Base-by-base conservation (phyloP, 2,329 filamentous ascomycete genomes). In the Aspergillus sp. region DNA sequence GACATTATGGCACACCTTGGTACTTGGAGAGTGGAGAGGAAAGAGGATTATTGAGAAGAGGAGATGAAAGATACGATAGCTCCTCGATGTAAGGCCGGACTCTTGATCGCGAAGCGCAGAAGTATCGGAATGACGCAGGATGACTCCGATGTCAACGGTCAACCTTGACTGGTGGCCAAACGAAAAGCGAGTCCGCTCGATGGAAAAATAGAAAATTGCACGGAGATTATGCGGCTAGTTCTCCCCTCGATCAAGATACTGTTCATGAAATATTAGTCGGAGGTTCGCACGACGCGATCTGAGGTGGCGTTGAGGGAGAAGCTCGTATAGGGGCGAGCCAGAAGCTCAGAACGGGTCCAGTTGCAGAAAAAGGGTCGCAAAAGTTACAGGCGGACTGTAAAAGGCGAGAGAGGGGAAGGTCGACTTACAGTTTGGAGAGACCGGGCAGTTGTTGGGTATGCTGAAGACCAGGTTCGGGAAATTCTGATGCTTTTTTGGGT, bases 1-100 rank as follows among this genome's bases (percentile, higher is more conserved):
- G 78, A 79, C 77, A 80, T 80, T 59, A 58, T 70, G 57, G 39
- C 55, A 45, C 42, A 32, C 22, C 54, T 34, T 26, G 22, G 5
- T 48, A 18, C 26, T 30, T 44, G 24, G 15, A 20, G 53, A 55
- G 60, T 44, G 49, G 53, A 58, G 57, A 58, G 48, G 38, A 24
- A 47, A 32, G 22, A 26, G 41, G 13, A 36, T 24, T 44, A 47
- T 32, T 22, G 47, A 42, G 11, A 49, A 30, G 1, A 17, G 38
- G 39, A 54, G 38, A 9, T 13, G 22, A 32, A 15, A 15, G 18
- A 24, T 41, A 54, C 32, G 18, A 39, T 43, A 36, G 34, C 36
- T 12, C 22, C n/a, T 34, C 8, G 30, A 8, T 45, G 24, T 30
- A 48, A 53, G 13, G 38, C 22, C 34, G 34, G 32, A 26, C 41